Evolutionary conservation across 169 alveolate species (phyloP).

Genomic region (Babesia bovis): DNA sequence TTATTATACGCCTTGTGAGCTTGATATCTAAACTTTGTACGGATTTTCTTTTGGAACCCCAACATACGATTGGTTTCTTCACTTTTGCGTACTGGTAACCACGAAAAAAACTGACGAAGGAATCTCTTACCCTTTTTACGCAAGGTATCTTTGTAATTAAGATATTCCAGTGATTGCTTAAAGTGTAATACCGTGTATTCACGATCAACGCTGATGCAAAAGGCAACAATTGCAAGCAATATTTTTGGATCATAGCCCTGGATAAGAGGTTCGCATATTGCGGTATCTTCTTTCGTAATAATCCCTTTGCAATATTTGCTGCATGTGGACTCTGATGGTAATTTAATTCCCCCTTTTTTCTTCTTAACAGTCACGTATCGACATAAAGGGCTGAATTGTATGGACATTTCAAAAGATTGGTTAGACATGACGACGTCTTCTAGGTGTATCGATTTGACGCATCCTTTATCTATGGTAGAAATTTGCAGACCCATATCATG

Average conservation of each 20-base stretch:
- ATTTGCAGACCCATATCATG: neutral
- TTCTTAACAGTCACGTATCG: neutral
- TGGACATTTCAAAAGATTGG: neutral
- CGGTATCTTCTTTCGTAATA: neutral
- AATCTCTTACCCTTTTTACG: slow-evolving; percentile 41
- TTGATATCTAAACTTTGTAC: neutral
- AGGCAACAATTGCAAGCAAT: slow-evolving; percentile 8
- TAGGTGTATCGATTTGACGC: neutral
- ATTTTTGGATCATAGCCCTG: neutral
- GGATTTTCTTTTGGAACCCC: slow-evolving; percentile 41
- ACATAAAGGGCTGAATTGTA: slow-evolving; percentile 11
- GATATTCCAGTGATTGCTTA: slow-evolving; percentile 51
- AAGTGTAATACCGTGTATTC: slow-evolving; percentile 39
- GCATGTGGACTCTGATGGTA: neutral
- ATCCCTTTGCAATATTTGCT: neutral
- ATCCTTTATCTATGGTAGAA: neutral
- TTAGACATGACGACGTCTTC: neutral
- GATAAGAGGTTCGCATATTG: neutral
- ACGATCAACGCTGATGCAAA: slow-evolving; percentile 34
- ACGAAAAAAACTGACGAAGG: slow-evolving; percentile 44
- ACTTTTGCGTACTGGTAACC: slow-evolving; percentile 47
- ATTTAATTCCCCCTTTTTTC: neutral
- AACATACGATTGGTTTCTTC: slow-evolving; percentile 34
- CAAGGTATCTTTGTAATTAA: slow-evolving; percentile 56
- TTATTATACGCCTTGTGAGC: neutral